Evolutionary conservation across 768 basidiomycete species (phyloP), one percentile per base, ranked within the genome.

Genomic region (Hericium erinaceus): DNA sequence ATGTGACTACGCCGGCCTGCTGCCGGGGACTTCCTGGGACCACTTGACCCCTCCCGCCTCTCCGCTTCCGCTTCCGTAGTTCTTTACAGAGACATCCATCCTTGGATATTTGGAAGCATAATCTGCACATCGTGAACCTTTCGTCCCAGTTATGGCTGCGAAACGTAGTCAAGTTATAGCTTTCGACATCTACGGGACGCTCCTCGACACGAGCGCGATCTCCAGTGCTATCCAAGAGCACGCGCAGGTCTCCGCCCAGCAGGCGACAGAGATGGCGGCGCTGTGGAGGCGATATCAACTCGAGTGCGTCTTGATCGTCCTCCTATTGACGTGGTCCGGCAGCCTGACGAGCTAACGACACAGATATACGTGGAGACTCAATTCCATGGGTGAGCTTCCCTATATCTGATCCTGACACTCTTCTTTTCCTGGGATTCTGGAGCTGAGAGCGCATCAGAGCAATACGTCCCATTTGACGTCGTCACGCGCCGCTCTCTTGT

Each of bases 281-380:
- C 44, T 62, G 11, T 69, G 66, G 68, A 41, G 68, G 37, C 60
- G 52, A n/a, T 65, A 66, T 54, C 69, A 69, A 58, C 66, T 69
- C 22, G 68, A 70, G 68, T 70, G 22, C 52, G 68, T 60, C 7
- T 18, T 2, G 48, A 11, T 16, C 26, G 39, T 22, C 11, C 39
- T 12, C 52, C 55, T 51, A 28, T 55, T 39, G 20, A 33, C 52
- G n/a, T 12, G 33, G 26, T 26, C 26, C 26, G 26, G 33, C 33
- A 33, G 33, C 33, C 33, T 33, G 33, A 33, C 33, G 33, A 33
- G 33, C 39, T 16, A 16, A 7, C 26, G 28, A 26, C 13, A 24
- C 39, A 70, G 69, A 56, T 70, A 69, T 51, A 69, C 69, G 9
- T 70, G 66, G 67, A 37, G 69, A 9, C 57, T 69, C 39, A 67